A percentile compares a stretch with the other conserved stretches of the same genome.
These are phyloP conservation scores for Hemileia vastatrix DNA, from an alignment of 1,284 basidiomycete genomes.

Conservation along the genomic window DNA sequence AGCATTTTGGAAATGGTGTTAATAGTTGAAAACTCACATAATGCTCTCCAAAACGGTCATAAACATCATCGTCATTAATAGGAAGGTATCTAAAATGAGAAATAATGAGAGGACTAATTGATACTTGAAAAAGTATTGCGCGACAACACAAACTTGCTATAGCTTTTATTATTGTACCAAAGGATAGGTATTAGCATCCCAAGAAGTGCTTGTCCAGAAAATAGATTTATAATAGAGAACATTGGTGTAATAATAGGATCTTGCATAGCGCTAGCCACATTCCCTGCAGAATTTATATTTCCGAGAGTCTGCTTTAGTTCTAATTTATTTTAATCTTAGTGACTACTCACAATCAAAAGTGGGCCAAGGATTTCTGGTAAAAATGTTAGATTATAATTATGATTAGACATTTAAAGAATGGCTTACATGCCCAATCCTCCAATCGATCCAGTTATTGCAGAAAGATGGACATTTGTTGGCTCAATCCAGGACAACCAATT, in stretches of 20 bases:
- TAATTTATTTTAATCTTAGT: neutral
- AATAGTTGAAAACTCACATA: neutral
- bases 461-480: slow-evolving; percentile 25
- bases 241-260: slow-evolving; percentile 19
- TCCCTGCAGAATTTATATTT: neutral
- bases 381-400: neutral
- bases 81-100: slow-evolving; percentile 5
- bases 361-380: slow-evolving; percentile 15
- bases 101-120: neutral
- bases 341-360: slow-evolving; percentile 14
- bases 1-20: neutral
- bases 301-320: neutral
- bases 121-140: neutral
- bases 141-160: slow-evolving; percentile 4
- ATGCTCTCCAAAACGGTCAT: slow-evolving; percentile 19
- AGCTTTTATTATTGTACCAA: slow-evolving; percentile 21
- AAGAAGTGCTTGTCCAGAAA: slow-evolving; percentile 10
- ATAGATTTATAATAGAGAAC: slow-evolving; percentile 14
- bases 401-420: neutral
- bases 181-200: slow-evolving; percentile 16
- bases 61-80: slow-evolving; percentile 19
- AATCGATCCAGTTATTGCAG: slow-evolving; percentile 21
- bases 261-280: slow-evolving; percentile 7
- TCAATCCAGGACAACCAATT: slow-evolving; percentile 56
- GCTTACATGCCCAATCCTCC: slow-evolving; percentile 15